Conservation (phyloP, 2,329 filamentous ascomycete species). For the Fusarium incarnatum region DNA sequence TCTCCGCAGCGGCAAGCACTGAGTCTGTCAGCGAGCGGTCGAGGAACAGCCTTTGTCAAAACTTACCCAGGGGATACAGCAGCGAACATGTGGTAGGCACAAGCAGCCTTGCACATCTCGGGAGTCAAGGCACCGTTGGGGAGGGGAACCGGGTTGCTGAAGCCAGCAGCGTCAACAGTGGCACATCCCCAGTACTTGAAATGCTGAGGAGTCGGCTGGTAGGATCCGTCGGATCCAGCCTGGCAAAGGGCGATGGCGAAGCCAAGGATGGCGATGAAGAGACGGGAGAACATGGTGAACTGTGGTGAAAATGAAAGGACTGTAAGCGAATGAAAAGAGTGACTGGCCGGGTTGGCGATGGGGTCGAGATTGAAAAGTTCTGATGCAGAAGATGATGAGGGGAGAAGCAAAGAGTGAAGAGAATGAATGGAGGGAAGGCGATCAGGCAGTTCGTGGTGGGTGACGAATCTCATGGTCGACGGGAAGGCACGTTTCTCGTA, state of each 20-base stretch:
- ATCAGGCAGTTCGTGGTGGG: background rate
- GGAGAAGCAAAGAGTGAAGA: background rate
- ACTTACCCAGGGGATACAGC: conserved; percentile 50
- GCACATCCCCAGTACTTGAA: conserved; percentile 46
- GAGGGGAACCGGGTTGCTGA: conserved; percentile 25
- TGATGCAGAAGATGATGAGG: background rate
- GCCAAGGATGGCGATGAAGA: conserved; percentile 43
- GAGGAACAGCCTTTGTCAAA: background rate
- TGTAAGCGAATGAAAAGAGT: background rate
- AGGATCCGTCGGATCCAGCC: conserved; percentile 21
- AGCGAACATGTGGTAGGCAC: conserved; percentile 38
- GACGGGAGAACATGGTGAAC: conserved; percentile 39
- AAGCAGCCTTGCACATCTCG: conserved; percentile 33
- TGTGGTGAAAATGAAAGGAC: background rate
- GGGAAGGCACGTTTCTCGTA: background rate
- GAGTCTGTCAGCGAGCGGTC: conserved; percentile 7
- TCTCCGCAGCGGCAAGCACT: conserved; percentile 54
- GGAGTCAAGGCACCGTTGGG: conserved; percentile 35
- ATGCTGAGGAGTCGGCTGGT: background rate
- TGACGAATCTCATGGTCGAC: background rate
- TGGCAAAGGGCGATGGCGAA: conserved; percentile 26
- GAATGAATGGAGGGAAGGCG: background rate
- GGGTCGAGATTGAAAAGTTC: background rate
- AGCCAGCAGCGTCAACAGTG: conserved; percentile 31
- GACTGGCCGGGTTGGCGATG: background rate